A percentile compares a stretch with the other conserved stretches of the same genome.
Conservation (phyloP, 495 filamentous ascomycete species). For the Achaetomiella virescens region DNA sequence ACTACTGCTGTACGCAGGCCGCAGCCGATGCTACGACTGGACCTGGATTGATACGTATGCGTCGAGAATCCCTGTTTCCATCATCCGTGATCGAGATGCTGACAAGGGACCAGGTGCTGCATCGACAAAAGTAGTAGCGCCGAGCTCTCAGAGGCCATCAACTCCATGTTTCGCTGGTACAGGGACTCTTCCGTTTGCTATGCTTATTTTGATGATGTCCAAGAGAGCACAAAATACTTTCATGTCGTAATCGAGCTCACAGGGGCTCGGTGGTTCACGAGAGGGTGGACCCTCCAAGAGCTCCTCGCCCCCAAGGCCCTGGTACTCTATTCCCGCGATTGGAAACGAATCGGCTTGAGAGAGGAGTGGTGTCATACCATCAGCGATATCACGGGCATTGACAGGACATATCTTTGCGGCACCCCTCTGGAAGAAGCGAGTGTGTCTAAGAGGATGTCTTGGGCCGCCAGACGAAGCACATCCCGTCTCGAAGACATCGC, state of each 20-base stretch:
- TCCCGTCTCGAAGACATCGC: slow-evolving; percentile 30
- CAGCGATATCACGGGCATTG: not conserved
- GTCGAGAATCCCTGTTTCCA: too few species aligned
- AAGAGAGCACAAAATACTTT: not conserved
- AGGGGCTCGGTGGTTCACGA: slow-evolving; percentile 29
- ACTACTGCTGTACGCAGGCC: slow-evolving; percentile 9
- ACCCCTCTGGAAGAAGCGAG: not conserved
- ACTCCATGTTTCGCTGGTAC: slow-evolving; percentile 30
- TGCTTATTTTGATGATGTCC: slow-evolving; percentile 15
- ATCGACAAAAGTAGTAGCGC: slow-evolving; percentile 37
- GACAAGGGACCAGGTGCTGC: not conserved
- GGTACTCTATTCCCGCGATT: slow-evolving; percentile 16
- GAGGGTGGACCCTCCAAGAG: slow-evolving; percentile 35
- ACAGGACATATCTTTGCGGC: not conserved
- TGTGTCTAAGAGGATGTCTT: slow-evolving; percentile 25
- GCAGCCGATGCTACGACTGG: not conserved
- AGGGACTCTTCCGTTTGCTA: slow-evolving; percentile 18
- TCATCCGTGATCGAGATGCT: slow-evolving; percentile 15
- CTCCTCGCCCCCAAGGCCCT: slow-evolving; percentile 24
- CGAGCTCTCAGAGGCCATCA: slow-evolving; percentile 37
- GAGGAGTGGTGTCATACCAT: not conserved
- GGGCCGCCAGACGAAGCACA: slow-evolving; percentile 27
- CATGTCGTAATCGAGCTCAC: not conserved
- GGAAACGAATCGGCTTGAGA: slow-evolving; percentile 17
- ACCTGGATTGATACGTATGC: slow-evolving; percentile 14